Evolutionary conservation across 768 basidiomycete species (phyloP).

Genomic region (Kwoniella sp.): DNA sequence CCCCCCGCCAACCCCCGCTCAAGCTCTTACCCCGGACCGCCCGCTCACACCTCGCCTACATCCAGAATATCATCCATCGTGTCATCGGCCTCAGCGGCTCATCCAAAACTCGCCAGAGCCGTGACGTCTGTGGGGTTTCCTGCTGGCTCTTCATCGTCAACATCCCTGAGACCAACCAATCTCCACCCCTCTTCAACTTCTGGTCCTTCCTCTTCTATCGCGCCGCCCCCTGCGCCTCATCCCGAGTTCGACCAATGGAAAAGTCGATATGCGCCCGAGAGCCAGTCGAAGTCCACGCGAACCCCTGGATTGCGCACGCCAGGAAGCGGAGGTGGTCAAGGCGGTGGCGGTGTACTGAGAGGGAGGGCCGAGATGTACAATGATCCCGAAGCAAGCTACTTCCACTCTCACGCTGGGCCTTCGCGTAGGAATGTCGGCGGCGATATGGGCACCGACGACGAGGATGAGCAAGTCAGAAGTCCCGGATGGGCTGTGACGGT

Average conservation of each 20-base stretch:
- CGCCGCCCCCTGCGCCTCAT: neutral
- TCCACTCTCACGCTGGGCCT: slow-evolving; percentile 16
- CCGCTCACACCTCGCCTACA: slow-evolving; percentile 23
- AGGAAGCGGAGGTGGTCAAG: neutral
- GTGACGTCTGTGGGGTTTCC: slow-evolving; percentile 15
- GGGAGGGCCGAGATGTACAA: slow-evolving; percentile 14
- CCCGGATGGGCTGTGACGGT: slow-evolving; percentile 16
- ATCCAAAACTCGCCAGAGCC: slow-evolving; percentile 25
- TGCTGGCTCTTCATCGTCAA: slow-evolving; percentile 10
- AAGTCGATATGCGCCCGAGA: neutral
- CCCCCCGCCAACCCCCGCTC: slow-evolving; percentile 22
- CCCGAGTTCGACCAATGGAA: neutral
- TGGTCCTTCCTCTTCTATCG: neutral
- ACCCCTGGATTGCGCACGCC: neutral
- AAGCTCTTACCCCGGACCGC: slow-evolving; percentile 24
- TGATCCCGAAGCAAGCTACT: slow-evolving; percentile 26
- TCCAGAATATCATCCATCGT: slow-evolving; percentile 27
- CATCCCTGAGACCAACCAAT: neutral
- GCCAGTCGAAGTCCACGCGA: neutral
- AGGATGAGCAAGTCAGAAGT: slow-evolving; percentile 19
- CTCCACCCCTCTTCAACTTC: neutral
- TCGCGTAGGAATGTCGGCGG: neutral
- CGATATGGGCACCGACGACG: slow-evolving; percentile 18
- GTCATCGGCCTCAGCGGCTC: slow-evolving; percentile 17
- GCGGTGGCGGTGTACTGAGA: neutral